Percentiles rank a stretch among this genome's conserved stretches.
These are phyloP conservation scores for Exophiala lecanii-corni DNA, from an alignment of 2,329 filamentous ascomycete genomes.

Conservation along the genomic window DNA sequence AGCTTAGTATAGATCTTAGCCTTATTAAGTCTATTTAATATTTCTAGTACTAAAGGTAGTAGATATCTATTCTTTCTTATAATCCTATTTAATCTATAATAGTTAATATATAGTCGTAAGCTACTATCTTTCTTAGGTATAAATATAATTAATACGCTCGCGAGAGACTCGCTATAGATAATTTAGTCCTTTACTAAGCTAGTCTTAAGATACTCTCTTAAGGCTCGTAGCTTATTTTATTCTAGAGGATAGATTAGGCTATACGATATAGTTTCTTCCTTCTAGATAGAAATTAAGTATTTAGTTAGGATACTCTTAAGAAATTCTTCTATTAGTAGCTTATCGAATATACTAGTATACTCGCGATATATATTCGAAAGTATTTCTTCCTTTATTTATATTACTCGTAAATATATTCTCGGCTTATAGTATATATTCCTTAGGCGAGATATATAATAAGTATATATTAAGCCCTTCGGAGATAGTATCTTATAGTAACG, in stretches of 20 bases:
- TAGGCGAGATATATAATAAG: too few species aligned
- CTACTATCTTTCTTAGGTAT: conserved; percentile 25
- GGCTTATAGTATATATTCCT: too few species aligned
- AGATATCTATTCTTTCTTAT: conserved; percentile 29
- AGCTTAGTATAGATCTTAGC: conserved; percentile 24
- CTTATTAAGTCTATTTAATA: conserved; percentile 19
- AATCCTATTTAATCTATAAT: conserved; percentile 27
- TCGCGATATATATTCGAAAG: not conserved
- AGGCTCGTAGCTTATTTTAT: not conserved
- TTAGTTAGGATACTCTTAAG: conserved; percentile 2
- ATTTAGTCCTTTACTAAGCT: conserved; percentile 8
- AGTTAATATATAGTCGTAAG: conserved; percentile 26
- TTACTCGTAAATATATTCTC: not conserved
- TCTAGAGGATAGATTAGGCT: not conserved
- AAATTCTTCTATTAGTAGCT: not conserved
- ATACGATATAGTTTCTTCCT: not conserved
- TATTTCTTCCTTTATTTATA: not conserved
- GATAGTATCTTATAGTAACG: not conserved
- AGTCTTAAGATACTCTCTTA: conserved; percentile 5
- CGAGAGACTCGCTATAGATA: conserved; percentile 2
- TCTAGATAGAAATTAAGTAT: conserved; percentile 1
- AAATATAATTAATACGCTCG: conserved; percentile 20
- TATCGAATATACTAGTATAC: conserved; percentile 2
- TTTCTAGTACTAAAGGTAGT: conserved; percentile 26
- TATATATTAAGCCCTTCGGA: not conserved